These are phyloP conservation scores for Pleurotus salmoneostramineus DNA, from an alignment of 768 basidiomycete genomes.

Conservation along the genomic window DNA sequence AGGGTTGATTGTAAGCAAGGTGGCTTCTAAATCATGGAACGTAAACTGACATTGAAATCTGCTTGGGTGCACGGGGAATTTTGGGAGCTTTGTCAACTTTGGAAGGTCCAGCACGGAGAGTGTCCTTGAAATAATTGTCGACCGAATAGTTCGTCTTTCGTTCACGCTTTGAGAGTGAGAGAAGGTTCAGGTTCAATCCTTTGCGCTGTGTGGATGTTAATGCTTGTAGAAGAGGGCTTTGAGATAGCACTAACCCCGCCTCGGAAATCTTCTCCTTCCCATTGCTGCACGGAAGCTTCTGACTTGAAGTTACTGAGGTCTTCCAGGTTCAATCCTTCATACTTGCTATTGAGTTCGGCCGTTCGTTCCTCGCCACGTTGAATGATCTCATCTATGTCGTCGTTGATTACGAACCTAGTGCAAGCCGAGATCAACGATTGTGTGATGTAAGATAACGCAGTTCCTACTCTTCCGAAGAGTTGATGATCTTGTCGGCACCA, in stretches of 20 bases:
- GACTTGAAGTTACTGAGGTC: slow-evolving; percentile 97
- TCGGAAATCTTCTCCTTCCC: slow-evolving; percentile 95
- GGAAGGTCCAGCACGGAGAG: slow-evolving; percentile 73
- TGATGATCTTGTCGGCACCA: slow-evolving; percentile 96
- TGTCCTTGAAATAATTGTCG: slow-evolving; percentile 93
- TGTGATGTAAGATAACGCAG: neutral
- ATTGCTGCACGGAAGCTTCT: slow-evolving; percentile 85
- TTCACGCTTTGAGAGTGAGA: slow-evolving; percentile 90
- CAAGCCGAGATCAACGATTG: neutral
- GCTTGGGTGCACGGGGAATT: slow-evolving; percentile 82
- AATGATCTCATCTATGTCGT: slow-evolving; percentile 94
- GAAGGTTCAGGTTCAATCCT: slow-evolving; percentile 66
- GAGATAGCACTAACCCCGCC: slow-evolving; percentile 52
- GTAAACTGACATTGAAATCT: slow-evolving; percentile 72
- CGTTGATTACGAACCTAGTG: slow-evolving; percentile 68
- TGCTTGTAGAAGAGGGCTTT: too few relatives aligned
- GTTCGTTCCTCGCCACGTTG: slow-evolving; percentile 89
- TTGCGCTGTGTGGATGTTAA: too few relatives aligned
- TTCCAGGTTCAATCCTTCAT: slow-evolving; percentile 89
- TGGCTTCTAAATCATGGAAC: neutral
- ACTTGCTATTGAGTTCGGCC: slow-evolving; percentile 83
- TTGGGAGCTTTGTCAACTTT: slow-evolving; percentile 82
- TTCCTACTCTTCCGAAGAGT: slow-evolving; percentile 59
- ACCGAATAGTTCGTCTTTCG: slow-evolving; percentile 93
- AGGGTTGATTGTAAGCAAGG: too few relatives aligned